These are phyloP conservation scores for Colletotrichum sp. DNA, from an alignment of 2,329 filamentous ascomycete genomes.

Conservation along the genomic window DNA sequence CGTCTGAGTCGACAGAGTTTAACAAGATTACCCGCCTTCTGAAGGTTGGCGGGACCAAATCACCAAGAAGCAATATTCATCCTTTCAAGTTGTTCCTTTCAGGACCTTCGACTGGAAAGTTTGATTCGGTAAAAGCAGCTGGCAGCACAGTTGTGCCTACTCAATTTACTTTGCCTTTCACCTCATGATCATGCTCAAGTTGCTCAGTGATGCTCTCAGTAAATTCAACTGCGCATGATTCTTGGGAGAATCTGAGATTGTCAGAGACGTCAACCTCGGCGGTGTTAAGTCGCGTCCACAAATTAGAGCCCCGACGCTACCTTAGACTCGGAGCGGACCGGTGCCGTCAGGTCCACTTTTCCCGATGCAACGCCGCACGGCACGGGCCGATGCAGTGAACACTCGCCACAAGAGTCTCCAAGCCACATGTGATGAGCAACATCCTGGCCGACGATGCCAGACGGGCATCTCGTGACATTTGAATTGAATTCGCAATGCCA, in stretches of 20 bases:
- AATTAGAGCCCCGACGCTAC: not conserved
- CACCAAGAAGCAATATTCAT: not conserved
- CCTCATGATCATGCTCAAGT: accelerated
- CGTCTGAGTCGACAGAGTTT: not conserved
- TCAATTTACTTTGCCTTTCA: not conserved
- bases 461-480: too few relatives aligned
- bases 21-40: not conserved
- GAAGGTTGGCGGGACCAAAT: not conserved
- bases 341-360: not conserved
- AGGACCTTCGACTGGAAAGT: not conserved
- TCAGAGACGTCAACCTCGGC: not conserved
- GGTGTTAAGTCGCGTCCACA: not conserved
- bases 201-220: not conserved
- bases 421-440: not conserved
- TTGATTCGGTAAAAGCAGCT: not conserved
- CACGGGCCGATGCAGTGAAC: not conserved
- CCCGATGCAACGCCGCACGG: not conserved
- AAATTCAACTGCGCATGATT: accelerated
- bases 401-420: not conserved
- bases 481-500: too few relatives aligned
- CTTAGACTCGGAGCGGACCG: not conserved
- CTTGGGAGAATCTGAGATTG: not conserved
- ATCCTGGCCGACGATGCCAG: too few relatives aligned
- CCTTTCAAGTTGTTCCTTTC: not conserved
- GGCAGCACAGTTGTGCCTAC: not conserved